Base-by-base conservation (phyloP, 768 basidiomycete species). In the Tulasnella sp. region DNA sequence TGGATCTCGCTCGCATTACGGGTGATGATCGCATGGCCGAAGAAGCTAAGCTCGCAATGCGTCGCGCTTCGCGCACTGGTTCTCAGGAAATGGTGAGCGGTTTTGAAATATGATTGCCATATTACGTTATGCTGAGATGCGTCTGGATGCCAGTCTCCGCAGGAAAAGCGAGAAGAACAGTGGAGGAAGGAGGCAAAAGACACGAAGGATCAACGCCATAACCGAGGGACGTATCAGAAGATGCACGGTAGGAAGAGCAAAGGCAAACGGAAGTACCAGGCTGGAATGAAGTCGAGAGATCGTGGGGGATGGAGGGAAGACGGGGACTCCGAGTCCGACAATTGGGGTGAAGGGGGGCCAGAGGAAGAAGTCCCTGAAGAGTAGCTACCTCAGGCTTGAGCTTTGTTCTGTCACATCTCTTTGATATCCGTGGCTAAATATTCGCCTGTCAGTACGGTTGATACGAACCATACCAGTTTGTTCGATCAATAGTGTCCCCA, bases 11-110 rank as follows among this genome's bases (percentile, higher is more conserved):
- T 34, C 62, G 34, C 6, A 68, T n/a, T n/a, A 34, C 62, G 62
- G 62, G 62, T 16, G 62, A 68, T 68, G 62, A 68, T 68, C 62
- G 62, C 27, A 68, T 68, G 62, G 62, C 62, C 9, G 62, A 68
- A n/a, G 62, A 68, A 31, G 62, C 62, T 14, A 68, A 68, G 27
- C n/a, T 34, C 5, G 62, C 62, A 68, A 68, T 68, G n/a, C 62
- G 62, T 18, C 62, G 62, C 2, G 62, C 62, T 31, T 68, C 62
- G 8, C n/a, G 34, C 12, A 68, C 62, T 34, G 62, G 62, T 31
- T 68, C 62, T 27, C 62, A 68, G 12, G 62, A 68, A n/a, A 68
- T 68, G 62, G 62, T 68, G 12, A 34, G 62, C 14, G 42, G 14
- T 2, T 10, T 12, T 10, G 8, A 8, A 16, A 5, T 44, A 44